phyloP scores from a whole-genome alignment of 2,329 filamentous ascomycete genomes.

The Colletotrichum tanaceti region DNA sequence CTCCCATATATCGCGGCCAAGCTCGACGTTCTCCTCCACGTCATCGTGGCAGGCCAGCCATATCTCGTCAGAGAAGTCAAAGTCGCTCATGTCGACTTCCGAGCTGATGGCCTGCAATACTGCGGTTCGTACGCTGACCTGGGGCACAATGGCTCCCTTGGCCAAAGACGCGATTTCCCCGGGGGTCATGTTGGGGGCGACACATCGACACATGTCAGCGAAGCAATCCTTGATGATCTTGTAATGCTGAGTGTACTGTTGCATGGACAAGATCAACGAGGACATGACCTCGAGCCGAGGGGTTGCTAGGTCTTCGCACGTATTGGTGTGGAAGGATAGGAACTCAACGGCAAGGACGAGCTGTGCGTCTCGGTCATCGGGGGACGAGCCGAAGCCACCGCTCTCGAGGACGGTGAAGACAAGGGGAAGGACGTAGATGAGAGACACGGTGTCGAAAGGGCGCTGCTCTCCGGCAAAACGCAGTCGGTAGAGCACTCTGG shows the following conservation, averaged over 20 bases:
- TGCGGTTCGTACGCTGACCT: slow-evolving; percentile 83
- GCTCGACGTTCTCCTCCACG: slow-evolving; percentile 83
- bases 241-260: slow-evolving; percentile 91
- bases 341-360: slow-evolving; percentile 90
- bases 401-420: slow-evolving; percentile 81
- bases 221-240: slow-evolving; percentile 95
- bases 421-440: slow-evolving; percentile 88
- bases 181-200: slow-evolving; percentile 81
- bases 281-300: slow-evolving; percentile 80
- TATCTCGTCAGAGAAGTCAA: slow-evolving; percentile 87
- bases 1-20: slow-evolving; percentile 92
- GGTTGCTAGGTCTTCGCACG: slow-evolving; percentile 78
- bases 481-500: slow-evolving; percentile 88
- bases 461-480: slow-evolving; percentile 92
- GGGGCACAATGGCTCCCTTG: slow-evolving; percentile 80
- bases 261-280: slow-evolving; percentile 83
- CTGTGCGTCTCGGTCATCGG: slow-evolving; percentile 89
- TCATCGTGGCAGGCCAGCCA: slow-evolving; percentile 96
- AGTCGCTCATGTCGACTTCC: slow-evolving; percentile 90
- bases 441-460: slow-evolving; percentile 88
- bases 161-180: slow-evolving; percentile 82
- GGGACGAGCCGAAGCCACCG: slow-evolving; percentile 78
- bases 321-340: slow-evolving; percentile 86
- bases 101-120: slow-evolving; percentile 90
- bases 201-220: slow-evolving; percentile 83